phyloP scores from a whole-genome alignment of 2,329 filamentous ascomycete species.

The Periconia digitata region DNA sequence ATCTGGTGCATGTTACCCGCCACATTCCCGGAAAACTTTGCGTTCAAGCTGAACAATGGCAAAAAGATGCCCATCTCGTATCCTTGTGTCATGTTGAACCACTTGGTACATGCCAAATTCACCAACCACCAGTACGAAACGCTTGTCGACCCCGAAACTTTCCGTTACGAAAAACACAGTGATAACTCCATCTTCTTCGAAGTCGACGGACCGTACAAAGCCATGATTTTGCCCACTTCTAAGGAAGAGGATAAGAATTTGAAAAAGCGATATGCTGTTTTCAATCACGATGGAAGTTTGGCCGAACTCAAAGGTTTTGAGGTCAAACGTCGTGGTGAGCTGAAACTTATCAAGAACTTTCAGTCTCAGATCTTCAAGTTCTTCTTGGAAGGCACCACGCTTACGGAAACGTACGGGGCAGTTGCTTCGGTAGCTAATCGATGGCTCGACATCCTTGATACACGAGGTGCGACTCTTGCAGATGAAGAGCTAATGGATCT shows the following conservation, averaged over 20 bases:
- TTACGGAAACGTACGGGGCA: constrained; percentile 84
- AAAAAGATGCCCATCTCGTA: constrained; percentile 98
- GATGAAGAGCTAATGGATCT: constrained; percentile 98
- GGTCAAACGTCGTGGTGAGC: constrained; percentile 92
- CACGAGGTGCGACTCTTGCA: constrained; percentile 82
- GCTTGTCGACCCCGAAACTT: constrained; percentile 73
- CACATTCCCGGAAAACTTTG: constrained; percentile 94
- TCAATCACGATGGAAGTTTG: constrained; percentile 95
- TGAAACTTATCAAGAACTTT: constrained; percentile 99
- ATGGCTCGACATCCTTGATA: constrained; percentile 94
- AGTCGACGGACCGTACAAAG: constrained; percentile 94
- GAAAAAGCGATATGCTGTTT: constrained; percentile 98
- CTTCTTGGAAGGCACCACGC: constrained; percentile 86
- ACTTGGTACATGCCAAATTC: constrained; percentile 90
- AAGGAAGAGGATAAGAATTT: constrained; percentile 99
- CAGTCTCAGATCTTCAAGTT: constrained; percentile 99
- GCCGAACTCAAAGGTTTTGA: constrained; percentile 98
- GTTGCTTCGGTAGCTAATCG: constrained; percentile 94
- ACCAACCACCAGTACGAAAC: constrained; percentile 98
- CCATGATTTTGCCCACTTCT: constrained; percentile 95
- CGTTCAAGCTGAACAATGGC: constrained; percentile 90
- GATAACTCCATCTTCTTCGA: constrained; percentile 99
- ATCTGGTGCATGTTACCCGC: constrained; percentile 99
- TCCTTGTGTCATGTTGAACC: constrained; percentile 98
- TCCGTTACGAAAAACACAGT: constrained; percentile 94